Base-by-base conservation (phyloP, 2,329 filamentous ascomycete genomes). In the Monosporascus sp. region DNA sequence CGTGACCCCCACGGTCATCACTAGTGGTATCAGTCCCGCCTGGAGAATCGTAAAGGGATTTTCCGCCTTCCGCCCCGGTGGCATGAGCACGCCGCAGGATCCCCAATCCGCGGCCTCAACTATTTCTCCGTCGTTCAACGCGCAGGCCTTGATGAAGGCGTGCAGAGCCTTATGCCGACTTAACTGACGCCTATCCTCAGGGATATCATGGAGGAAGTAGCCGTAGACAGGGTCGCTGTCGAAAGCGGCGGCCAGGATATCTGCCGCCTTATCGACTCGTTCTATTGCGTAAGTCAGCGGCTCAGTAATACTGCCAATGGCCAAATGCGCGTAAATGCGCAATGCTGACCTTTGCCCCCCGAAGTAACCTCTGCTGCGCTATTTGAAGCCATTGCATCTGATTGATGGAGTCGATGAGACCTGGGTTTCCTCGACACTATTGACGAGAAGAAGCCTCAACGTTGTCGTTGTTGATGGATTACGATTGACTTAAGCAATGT, bases 121-220 rank as follows among this genome's bases (percentile, higher is more conserved):
- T 24, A 58, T 50, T 5, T 51, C 11, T 16, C 54, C 56, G 2
- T 40, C 31, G 35, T 56, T 58, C 14, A 58, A 20, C 14, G 24
- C 27, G 11, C 35, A 24, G 6, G 52, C 54, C 35, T 54, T 56
- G 4, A 54, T 5, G 7, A 56, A 44, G 11, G n/a, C 35, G 5
- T 19, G 26, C n/a, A 56, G 40, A 37, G 54, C 38, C 16, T 22
- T 9, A 11, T 48, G 37, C 9, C 52, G 49, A 20, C 22, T 48
- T 0, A 35, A 19, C 22, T 31, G 40, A 19, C 54, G 48, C 24
- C 52, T 46, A 20, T 54, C 46, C 17, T 53, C 40, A 5, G 56
- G 50, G 16, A 56, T 26, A 11, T 47, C 51, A 19, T 47, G 52
- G 52, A 58, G 49, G 8, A 58, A 53, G 37, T 54, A 56, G n/a